Percentiles rank a stretch among this genome's conserved stretches.
These are phyloP conservation scores for Gossypium arboreum DNA, from an alignment of 345 rosid species.

Conservation along the genomic window DNA sequence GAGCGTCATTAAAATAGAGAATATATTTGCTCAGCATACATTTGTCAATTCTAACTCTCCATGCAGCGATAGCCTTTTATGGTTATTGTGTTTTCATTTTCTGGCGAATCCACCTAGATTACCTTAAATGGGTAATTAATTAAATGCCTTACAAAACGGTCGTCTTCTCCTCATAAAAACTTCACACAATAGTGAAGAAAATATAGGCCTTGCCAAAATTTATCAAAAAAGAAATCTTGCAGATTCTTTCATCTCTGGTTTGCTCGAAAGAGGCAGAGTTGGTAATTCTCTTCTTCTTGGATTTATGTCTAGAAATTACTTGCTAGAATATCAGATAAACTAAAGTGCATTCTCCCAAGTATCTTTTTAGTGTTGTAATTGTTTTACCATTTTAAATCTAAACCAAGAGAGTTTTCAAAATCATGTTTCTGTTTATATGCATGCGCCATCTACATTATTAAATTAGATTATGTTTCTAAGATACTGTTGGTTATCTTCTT, in stretches of 20 bases:
- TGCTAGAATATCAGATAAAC: not conserved
- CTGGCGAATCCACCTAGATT: slow-evolving; percentile 18
- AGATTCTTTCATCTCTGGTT: slow-evolving; percentile 3
- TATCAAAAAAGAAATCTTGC: slow-evolving; percentile 6
- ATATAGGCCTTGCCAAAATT: slow-evolving; percentile 13
- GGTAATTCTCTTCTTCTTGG: slow-evolving; percentile 15
- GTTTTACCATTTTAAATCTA: not conserved
- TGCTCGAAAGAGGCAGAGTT: not conserved
- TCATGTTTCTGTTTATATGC: slow-evolving; percentile 6
- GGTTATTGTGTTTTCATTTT: slow-evolving; percentile 19
- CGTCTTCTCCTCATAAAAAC: not conserved
- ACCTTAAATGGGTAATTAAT: slow-evolving; percentile 19
- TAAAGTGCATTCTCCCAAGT: not conserved
- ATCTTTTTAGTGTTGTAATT: slow-evolving; percentile 5
- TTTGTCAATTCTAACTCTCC: slow-evolving; percentile 22
- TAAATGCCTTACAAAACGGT: slow-evolving; percentile 10
- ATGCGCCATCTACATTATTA: not conserved
- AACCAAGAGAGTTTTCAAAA: not conserved
- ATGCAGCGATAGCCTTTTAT: slow-evolving; percentile 16
- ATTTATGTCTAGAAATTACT: not conserved
- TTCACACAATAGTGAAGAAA: not conserved
- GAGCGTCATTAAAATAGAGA: slow-evolving; percentile 14
- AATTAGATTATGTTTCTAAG: not conserved
- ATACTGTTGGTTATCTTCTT: not conserved
- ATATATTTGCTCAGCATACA: slow-evolving; percentile 17